Base-by-base conservation (phyloP, 2,329 filamentous ascomycete genomes). In the Fusarium sp. region DNA sequence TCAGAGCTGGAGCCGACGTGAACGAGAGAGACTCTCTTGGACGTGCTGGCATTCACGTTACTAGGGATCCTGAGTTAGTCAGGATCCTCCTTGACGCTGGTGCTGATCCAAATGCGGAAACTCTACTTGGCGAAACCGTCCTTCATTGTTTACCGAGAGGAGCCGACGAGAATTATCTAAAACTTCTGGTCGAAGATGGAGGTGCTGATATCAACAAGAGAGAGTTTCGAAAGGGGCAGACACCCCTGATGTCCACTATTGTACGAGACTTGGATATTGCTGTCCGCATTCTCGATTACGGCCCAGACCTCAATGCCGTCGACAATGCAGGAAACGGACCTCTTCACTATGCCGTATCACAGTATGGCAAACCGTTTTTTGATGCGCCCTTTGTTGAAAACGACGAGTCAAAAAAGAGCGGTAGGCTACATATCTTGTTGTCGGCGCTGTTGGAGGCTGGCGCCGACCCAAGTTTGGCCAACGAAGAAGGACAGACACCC, bases 141-240 rank as follows among this genome's bases (percentile, higher is more conserved):
- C 9, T 54, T 41, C 66, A 76, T 5, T 77, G 68, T 4, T 63
- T 81, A 3, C 77, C 80, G 20, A 14, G 25, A 5, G 27, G n/a
- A 2, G 27, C 14, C 0, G 18, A 30, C 0, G 4, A 25, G 10
- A 72, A 78, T 5, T 66, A 65, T 7, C 30, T 81, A 11, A 54
- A 43, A 3, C 66, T 79, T 18, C 70, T 83, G 1, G 50, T 81
- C 7, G 67, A 80, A 30, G 43, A 71, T 2, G 76, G 76, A 2
- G 63, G 76, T 18, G 75, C 70, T 2, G 56, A 80, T 23, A 67
- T 82, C 37, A 78, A 83, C 48, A 66, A 72, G 10, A 60, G 37
- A 25, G 57, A 72, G 18, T 14, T 60, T 2, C 16, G 16, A 6
- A 50, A 73, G 35, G 77, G 78, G 10, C 54, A 35, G 9, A 80